Base-by-base conservation (phyloP, 208 protist genomes). In the Lotmaria passim region DNA sequence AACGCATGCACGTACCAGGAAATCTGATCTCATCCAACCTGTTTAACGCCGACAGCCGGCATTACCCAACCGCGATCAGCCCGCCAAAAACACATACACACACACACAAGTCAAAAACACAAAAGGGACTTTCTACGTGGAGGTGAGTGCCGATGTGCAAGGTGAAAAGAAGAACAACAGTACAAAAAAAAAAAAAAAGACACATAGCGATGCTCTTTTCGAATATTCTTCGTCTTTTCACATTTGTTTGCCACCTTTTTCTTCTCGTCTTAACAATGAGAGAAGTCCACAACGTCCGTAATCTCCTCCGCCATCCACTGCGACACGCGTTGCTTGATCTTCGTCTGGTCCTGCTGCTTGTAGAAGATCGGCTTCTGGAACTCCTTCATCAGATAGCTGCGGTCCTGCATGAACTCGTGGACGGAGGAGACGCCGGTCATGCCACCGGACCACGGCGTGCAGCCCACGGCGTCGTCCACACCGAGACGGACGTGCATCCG, bases 211-310 rank as follows among this genome's bases (percentile, higher is more conserved):
- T n/a, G n/a, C n/a, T n/a, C n/a, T n/a, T n/a, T n/a, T n/a, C n/a
- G n/a, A n/a, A n/a, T n/a, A n/a, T 28, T 55, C 28, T 55, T 6
- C 36, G 2, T n/a, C 50, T 55, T 36, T 33, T 31, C 38, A 21
- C 38, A n/a, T n/a, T n/a, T n/a, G n/a, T n/a, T n/a, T n/a, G n/a
- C n/a, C n/a, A n/a, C n/a, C n/a, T n/a, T n/a, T n/a, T n/a, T 44
- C n/a, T 21, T 44, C 31, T 11, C 34, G 30, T 21, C 11, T 59
- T 15, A 94, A 39, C 76, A 85, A 62, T 90, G 82, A 1, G 87
- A 90, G 70, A 96, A 96, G 69, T 93, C 87, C 8, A 87, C 75
- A 39, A 91, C 71, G 59, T 93, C 88, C 7, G 86, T 96, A 53
- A 91, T 82, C 41, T 89, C 91, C 31, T 83, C 64, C 15, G 69